Evolutionary conservation across 2,329 filamentous ascomycete genomes (phyloP).

Genomic region (Onygenales sp.): DNA sequence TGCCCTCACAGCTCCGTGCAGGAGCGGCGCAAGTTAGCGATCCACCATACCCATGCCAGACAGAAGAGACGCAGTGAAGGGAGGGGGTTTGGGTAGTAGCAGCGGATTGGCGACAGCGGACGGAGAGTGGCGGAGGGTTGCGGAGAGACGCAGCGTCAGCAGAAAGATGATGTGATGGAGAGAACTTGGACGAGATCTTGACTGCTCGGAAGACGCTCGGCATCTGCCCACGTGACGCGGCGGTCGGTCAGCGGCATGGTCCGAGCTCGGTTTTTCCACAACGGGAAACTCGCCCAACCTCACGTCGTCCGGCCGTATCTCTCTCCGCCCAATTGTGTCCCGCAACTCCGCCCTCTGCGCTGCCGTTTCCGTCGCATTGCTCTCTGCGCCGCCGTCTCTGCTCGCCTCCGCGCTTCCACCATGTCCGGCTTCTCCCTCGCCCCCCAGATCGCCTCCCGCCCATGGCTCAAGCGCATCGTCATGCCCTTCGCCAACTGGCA

Average conservation of each 20-base stretch:
- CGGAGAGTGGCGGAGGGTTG: neutral
- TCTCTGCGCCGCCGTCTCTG: neutral
- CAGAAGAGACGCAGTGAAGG: conserved; percentile 1
- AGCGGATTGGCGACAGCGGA: neutral
- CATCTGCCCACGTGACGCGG: neutral
- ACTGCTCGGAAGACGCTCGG: neutral
- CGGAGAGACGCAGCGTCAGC: neutral
- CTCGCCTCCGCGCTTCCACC: neutral
- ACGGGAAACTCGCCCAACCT: neutral
- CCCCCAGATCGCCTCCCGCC: conserved; percentile 69
- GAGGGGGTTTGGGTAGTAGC: neutral
- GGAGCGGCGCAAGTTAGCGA: conserved; percentile 17
- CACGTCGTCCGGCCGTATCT: neutral
- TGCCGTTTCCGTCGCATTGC: neutral
- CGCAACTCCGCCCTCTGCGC: neutral
- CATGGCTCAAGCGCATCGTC: conserved; percentile 73
- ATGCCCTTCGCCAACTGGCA: conserved; percentile 84
- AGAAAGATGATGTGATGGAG: neutral
- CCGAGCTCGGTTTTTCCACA: conserved; percentile 13
- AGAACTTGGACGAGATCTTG: neutral
- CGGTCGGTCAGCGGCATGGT: conserved; percentile 3
- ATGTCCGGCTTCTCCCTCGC: conserved; percentile 56
- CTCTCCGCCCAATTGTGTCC: neutral
- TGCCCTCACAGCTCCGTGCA: conserved; percentile 19
- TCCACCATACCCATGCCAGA: conserved; percentile 17